phyloP scores from a whole-genome alignment of 1,139 yeast species.

The Magnusiomyces tetraspermus region DNA sequence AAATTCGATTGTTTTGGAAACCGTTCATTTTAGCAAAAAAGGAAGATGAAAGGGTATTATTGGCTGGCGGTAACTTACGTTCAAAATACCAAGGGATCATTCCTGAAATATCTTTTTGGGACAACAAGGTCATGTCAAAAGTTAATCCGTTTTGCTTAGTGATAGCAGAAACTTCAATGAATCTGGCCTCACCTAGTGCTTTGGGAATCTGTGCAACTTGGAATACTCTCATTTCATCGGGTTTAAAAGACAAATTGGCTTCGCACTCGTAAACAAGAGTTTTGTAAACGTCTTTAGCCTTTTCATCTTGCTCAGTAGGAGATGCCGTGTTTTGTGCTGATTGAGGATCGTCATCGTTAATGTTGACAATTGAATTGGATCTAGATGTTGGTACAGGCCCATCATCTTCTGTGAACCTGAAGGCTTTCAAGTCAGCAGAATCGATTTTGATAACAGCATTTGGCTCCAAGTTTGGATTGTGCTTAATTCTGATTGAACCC shows the following conservation, averaged over 20 bases:
- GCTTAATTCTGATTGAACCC: slow-evolving; percentile 16
- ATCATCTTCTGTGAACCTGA: slow-evolving; percentile 1
- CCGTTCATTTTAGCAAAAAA: not conserved
- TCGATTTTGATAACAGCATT: not conserved
- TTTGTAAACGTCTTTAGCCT: not conserved
- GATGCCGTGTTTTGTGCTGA: not conserved
- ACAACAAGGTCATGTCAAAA: slow-evolving; percentile 3
- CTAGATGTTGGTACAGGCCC: not conserved
- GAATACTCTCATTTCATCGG: slow-evolving; percentile 19
- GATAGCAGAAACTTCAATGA: not conserved
- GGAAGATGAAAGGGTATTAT: not conserved
- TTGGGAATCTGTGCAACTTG: slow-evolving; percentile 23
- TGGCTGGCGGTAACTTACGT: not conserved
- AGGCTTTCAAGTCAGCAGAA: not conserved
- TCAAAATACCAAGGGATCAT: slow-evolving; percentile 10
- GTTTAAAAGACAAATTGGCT: slow-evolving; percentile 23
- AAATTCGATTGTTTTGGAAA: slow-evolving; percentile 1
- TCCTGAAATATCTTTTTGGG: slow-evolving; percentile 8
- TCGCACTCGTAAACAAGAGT: slow-evolving; percentile 5
- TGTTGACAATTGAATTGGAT: not conserved
- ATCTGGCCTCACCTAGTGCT: slow-evolving; percentile 20
- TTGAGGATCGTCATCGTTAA: not conserved
- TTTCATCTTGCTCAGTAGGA: not conserved
- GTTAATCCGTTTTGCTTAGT: slow-evolving; percentile 2
- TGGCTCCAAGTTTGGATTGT: not conserved